phyloP scores from a whole-genome alignment of 805 yeast genomes.

The Brettanomyces sp. region DNA sequence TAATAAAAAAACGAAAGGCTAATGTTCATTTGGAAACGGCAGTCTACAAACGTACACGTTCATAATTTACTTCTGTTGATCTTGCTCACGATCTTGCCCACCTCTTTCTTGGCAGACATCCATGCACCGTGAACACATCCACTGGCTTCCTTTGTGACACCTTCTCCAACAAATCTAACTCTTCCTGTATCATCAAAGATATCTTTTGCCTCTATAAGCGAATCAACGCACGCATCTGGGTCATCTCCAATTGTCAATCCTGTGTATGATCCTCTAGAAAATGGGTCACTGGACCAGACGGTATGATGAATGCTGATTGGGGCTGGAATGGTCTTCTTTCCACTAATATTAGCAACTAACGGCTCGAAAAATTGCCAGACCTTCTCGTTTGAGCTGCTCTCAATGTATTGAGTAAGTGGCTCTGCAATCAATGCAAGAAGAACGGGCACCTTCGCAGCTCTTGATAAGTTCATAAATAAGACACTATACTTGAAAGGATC shows the following conservation, averaged over 20 bases:
- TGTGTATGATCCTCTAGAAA: conserved; percentile 36
- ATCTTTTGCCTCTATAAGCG: conserved; percentile 30
- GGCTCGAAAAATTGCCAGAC: conserved; percentile 41
- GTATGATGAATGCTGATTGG: conserved; percentile 24
- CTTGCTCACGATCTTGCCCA: conserved; percentile 17
- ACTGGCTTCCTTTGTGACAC: conserved; percentile 39
- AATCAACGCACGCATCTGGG: conserved; percentile 24
- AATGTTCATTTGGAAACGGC: not conserved
- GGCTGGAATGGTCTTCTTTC: conserved; percentile 12
- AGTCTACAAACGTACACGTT: not conserved
- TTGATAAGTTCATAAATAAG: conserved; percentile 21
- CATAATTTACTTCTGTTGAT: conserved; percentile 18
- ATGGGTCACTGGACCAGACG: conserved; percentile 45
- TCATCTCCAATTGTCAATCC: conserved; percentile 23
- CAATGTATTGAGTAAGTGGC: conserved; percentile 42
- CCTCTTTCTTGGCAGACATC: conserved; percentile 40
- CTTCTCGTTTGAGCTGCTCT: conserved; percentile 26
- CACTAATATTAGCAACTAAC: conserved; percentile 25
- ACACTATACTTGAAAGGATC: conserved; percentile 20
- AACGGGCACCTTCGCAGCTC: conserved; percentile 26
- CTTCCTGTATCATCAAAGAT: conserved; percentile 29
- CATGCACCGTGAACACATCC: conserved; percentile 58
- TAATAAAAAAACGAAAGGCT: too few species aligned
- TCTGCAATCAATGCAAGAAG: conserved; percentile 38
- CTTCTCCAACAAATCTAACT: conserved; percentile 52